Conservation (phyloP, 345 rosid genomes). For the Hibiscus trionum region DNA sequence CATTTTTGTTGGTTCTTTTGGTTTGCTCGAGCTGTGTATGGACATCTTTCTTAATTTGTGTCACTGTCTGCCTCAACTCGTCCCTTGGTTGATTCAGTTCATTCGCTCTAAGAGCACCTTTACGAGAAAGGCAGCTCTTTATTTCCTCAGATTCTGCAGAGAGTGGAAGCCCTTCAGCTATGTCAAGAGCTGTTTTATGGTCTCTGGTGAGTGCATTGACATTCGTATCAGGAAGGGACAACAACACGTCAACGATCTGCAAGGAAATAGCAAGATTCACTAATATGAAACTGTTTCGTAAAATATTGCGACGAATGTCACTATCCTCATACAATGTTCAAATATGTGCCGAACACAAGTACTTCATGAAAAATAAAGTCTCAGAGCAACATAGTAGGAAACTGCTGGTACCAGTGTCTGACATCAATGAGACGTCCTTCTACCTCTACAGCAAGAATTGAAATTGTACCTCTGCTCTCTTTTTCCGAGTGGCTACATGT, state of each 20-base stretch:
- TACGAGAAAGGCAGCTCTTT: conserved; percentile 56
- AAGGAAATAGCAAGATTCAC: conserved; percentile 16
- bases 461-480: conserved; percentile 63
- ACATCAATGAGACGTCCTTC: neutral
- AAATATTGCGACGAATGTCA: neutral
- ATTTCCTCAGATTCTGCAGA: conserved; percentile 76
- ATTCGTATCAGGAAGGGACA: conserved; percentile 72
- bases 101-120: conserved; percentile 82
- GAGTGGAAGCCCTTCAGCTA: conserved; percentile 81
- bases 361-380: neutral
- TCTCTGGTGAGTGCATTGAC: conserved; percentile 87
- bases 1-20: conserved; percentile 85
- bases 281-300: neutral
- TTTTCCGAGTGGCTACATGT: conserved; percentile 91
- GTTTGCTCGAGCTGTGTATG: conserved; percentile 95
- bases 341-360: neutral
- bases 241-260: conserved; percentile 78
- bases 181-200: conserved; percentile 87
- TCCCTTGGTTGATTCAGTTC: conserved; percentile 96
- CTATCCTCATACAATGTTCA: neutral
- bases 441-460: neutral
- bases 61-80: conserved; percentile 80
- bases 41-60: conserved; percentile 91
- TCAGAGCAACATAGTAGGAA: neutral
- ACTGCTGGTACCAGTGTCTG: neutral